phyloP scores from a whole-genome alignment of 2,329 filamentous ascomycete species.

The Chaetothyriales sp. region DNA sequence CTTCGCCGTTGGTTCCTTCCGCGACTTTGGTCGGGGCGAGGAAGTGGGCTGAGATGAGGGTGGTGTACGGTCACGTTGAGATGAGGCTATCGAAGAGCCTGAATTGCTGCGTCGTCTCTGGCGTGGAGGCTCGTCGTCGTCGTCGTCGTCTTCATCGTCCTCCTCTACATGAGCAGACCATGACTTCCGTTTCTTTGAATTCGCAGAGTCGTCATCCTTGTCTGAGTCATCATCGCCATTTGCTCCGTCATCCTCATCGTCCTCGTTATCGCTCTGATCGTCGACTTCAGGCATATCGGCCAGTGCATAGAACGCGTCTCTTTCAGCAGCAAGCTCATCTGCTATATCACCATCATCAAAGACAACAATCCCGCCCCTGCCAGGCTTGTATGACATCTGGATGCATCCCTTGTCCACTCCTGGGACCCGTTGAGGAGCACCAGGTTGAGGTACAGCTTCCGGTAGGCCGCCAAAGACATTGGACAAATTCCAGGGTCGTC shows the following conservation, averaged over 20 bases:
- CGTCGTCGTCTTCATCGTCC: conserved; percentile 45
- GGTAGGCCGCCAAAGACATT: conserved; percentile 68
- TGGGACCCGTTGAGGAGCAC: conserved; percentile 34
- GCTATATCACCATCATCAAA: conserved; percentile 95
- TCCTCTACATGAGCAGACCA: conserved; percentile 57
- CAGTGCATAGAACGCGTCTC: conserved; percentile 70
- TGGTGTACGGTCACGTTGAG: conserved; percentile 28
- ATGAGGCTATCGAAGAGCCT: conserved; percentile 27
- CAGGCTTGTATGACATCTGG: conserved; percentile 54
- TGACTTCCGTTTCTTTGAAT: conserved; percentile 57
- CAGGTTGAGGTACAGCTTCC: conserved; percentile 27
- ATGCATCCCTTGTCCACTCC: conserved; percentile 64
- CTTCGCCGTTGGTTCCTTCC: conserved; percentile 51
- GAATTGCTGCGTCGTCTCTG: conserved; percentile 81
- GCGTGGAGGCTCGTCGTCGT: conserved; percentile 58
- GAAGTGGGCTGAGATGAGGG: conserved; percentile 33
- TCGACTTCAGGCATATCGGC: conserved; percentile 82
- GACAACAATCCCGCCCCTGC: conserved; percentile 76
- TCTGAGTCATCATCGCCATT: conserved; percentile 43
- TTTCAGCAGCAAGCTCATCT: conserved; percentile 58
- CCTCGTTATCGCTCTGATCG: conserved; percentile 51
- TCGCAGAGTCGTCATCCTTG: conserved; percentile 39
- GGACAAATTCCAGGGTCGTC: conserved; percentile 83
- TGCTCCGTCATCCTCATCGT: conserved; percentile 41
- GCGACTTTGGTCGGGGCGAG: conserved; percentile 25